Percentiles rank a stretch among this genome's conserved stretches.
Conservation (phyloP, 139 green algal genomes). For the Chlamydomonas sphaeroides region DNA sequence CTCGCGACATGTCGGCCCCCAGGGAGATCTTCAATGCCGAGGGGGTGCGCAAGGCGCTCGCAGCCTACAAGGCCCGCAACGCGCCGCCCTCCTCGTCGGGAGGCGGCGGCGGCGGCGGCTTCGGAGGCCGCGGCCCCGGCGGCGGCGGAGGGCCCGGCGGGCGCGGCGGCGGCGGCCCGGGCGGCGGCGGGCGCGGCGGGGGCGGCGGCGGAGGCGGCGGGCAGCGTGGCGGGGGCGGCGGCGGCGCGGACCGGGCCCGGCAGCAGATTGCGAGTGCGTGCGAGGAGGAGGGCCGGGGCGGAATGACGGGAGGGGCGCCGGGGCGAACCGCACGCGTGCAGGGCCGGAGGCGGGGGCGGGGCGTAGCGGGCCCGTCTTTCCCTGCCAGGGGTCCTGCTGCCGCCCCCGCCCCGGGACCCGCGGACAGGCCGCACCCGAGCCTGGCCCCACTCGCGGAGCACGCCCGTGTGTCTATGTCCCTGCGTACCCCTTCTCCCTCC, state of each 20-base stretch:
- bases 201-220: conserved; percentile 46
- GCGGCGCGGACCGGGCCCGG: conserved; percentile 43
- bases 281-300: too few species aligned
- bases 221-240: conserved; percentile 21
- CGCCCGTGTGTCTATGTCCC: too few species aligned
- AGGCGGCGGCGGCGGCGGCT: conserved; percentile 10
- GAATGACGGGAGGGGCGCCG: too few species aligned
- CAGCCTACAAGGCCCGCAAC: conserved; percentile 27
- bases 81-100: background rate
- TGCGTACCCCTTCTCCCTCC: background rate
- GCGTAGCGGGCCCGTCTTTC: too few species aligned
- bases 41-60: conserved; percentile 36
- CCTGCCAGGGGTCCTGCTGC: too few species aligned
- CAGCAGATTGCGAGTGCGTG: conserved; percentile 44
- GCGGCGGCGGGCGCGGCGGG: conserved; percentile 25
- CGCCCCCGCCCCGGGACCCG: too few species aligned
- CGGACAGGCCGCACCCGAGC: too few species aligned
- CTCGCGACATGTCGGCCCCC: background rate
- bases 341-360: too few species aligned
- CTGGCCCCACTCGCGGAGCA: too few species aligned
- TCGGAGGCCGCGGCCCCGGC: conserved; percentile 1
- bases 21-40: conserved; percentile 56
- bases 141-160: conserved; percentile 39
- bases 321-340: too few species aligned
- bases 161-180: conserved; percentile 33